A percentile compares a stretch with the other conserved stretches of the same genome.
phyloP scores from a whole-genome alignment of 306 rosid genomes.

The Prunus salicina region DNA sequence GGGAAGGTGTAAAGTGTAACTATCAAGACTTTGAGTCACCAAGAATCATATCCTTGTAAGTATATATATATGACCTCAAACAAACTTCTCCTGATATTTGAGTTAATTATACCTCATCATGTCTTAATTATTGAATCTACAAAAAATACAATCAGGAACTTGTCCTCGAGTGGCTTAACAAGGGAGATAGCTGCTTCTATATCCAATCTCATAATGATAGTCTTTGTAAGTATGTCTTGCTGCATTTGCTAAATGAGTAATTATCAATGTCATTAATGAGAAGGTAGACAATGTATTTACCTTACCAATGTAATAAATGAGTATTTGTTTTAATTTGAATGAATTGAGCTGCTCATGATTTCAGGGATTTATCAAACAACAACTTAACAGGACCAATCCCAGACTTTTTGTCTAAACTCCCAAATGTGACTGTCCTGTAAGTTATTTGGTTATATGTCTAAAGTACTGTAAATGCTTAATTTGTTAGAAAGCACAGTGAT shows the following conservation, averaged over 20 bases:
- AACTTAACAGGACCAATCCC: conserved; percentile 20
- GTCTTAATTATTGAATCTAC: too few relatives aligned
- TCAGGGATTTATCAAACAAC: conserved; percentile 34
- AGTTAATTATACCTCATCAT: too few relatives aligned
- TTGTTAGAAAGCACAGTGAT: too few relatives aligned
- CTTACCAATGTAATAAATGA: too few relatives aligned
- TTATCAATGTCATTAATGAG: too few relatives aligned
- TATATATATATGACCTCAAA: conserved; percentile 9
- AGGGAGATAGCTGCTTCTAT: neutral
- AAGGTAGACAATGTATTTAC: too few relatives aligned
- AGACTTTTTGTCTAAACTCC: conserved; percentile 26
- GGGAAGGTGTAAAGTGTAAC: conserved; percentile 39
- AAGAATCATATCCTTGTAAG: conserved; percentile 46
- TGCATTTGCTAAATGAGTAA: too few relatives aligned
- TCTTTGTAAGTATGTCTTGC: neutral
- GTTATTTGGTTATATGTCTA: too few relatives aligned
- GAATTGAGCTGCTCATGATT: neutral
- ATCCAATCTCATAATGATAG: neutral
- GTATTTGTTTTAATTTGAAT: too few relatives aligned
- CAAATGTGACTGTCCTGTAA: conserved; percentile 28
- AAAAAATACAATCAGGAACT: conserved; percentile 8
- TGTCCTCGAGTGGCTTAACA: conserved; percentile 8
- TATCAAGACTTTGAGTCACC: conserved; percentile 2
- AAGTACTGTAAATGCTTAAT: too few relatives aligned
- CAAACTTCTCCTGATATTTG: neutral